Evolutionary conservation across 164 flowering plant genomes (phyloP).

Genomic region (grape (Vitis vinifera)): ASM3070453v1 NC_081810.1:20287501-20288000

Average conservation of each 20-base stretch:
- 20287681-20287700: conserved; percentile 52
- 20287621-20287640: not conserved
- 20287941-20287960: no score
- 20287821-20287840: conserved; percentile 64
- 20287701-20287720: conserved; percentile 40
- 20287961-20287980: no score
- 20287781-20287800: conserved; percentile 62
- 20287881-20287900: no score
- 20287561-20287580: not conserved
- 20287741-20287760: conserved; percentile 73
- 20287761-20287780: conserved; percentile 92
- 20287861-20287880: no score
- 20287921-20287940: no score
- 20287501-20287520: not conserved
- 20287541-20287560: no score
- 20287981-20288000: no score
- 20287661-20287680: conserved; percentile 80
- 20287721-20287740: conserved; percentile 58
- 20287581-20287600: not conserved
- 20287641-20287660: not conserved
- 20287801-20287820: conserved; percentile 76
- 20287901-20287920: no score
- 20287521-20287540: not conserved
- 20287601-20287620: no score
- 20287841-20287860: conserved; percentile 28